Base-by-base conservation (phyloP, 2,329 filamentous ascomycete species). In the Aaosphaeria arxii region DNA sequence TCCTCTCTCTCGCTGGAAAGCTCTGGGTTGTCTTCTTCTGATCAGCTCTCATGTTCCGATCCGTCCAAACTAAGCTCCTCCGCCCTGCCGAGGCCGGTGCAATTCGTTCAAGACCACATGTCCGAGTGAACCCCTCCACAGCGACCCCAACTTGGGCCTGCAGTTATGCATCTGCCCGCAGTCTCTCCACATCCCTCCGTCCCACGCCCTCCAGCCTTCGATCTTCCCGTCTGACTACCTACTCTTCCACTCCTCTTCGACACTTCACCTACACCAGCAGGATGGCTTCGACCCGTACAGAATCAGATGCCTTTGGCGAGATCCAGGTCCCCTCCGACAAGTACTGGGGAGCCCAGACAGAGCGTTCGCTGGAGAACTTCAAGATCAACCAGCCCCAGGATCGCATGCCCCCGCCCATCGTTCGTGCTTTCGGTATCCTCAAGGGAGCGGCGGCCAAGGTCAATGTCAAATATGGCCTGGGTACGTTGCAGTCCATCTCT, bases 381-480 rank as follows among this genome's bases (percentile, higher is more conserved):
- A 88, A 87, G 74, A 97, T 99, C 84, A 97, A 97, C 78, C 94
- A 97, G 81, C 94, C 94, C 52, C 90, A 96, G 76, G 94, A 99
- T 72, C 91, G 94, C 71, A 97, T 97, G 91, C 94, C 94, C 43
- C 86, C 90, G 57, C 88, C 91, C 41, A 87, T 99, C 62, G 80
- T 97, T 66, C 87, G 85, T 74, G 94, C 94, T 5, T 96, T 99
- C 71, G 94, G 94, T 70, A 95, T 97, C 64, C 81, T 99, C 58
- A 99, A 99, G 83, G 92, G 91, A 57, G 94, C 94, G 48, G 94
- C 94, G 40, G 94, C 94, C 42, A 89, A 87, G 6, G 94, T 97
- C 56, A 99, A 99, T 78, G 91, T 96, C 84, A 85, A 85, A 72
- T 97, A 83, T 74, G 94, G 94, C 60, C 87, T 99, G 54, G 78